These are phyloP conservation scores for Artemisia annua DNA, from an alignment of 129 eudicot species.

Conservation along the genomic window DNA sequence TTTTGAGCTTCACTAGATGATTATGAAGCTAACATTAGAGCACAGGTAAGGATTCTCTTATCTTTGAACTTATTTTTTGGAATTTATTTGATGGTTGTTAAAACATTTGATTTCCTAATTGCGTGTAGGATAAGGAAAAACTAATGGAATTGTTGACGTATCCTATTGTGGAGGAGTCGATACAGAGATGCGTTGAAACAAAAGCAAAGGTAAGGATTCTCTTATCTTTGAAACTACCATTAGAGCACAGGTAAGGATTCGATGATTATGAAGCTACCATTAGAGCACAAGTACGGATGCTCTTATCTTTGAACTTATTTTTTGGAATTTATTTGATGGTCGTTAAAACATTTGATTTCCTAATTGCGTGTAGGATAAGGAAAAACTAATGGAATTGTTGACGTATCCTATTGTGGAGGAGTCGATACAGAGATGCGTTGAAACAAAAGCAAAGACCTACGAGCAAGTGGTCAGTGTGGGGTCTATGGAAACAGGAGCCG, in stretches of 20 bases:
- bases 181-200: too few species aligned
- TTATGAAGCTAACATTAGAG: conserved; percentile 59
- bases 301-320: background rate
- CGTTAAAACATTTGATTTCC: background rate
- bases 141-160: too few species aligned
- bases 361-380: conserved; percentile 43
- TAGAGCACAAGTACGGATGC: conserved; percentile 49
- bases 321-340: background rate
- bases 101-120: too few species aligned
- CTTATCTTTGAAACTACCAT: too few species aligned
- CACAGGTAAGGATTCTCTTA: too few species aligned
- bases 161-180: too few species aligned
- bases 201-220: too few species aligned
- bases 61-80: too few species aligned
- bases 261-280: too few species aligned
- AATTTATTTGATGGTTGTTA: too few species aligned
- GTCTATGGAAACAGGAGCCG: conserved; percentile 31
- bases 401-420: conserved; percentile 76
- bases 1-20: conserved; percentile 64
- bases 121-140: too few species aligned
- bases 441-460: conserved; percentile 62
- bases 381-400: conserved; percentile 55
- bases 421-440: conserved; percentile 61
- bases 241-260: too few species aligned
- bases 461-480: conserved; percentile 52